Percentiles rank a stretch among this genome's conserved stretches.
phyloP scores from a whole-genome alignment of 1,284 basidiomycete genomes.

The Ceratobasidium sp. region DNA sequence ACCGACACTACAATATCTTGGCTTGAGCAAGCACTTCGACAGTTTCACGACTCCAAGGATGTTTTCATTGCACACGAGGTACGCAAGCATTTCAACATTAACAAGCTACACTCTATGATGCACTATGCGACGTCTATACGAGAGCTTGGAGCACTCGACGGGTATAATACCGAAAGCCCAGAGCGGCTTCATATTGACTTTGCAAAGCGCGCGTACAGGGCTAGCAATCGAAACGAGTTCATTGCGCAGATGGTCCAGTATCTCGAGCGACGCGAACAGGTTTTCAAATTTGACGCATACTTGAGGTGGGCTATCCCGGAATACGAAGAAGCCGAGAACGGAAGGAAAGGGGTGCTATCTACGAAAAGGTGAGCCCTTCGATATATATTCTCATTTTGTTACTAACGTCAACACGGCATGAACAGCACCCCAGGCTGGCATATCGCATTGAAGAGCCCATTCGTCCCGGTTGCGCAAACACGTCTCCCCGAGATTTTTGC shows the following conservation, averaged over 20 bases:
- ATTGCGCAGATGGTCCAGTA: constrained; percentile 35
- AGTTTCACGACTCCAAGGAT: constrained; percentile 49
- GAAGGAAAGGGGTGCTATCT: too few relatives aligned
- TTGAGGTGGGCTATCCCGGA: constrained; percentile 11
- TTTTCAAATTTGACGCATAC: neutral
- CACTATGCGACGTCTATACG: constrained; percentile 29
- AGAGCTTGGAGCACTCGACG: constrained; percentile 30
- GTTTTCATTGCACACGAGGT: constrained; percentile 47
- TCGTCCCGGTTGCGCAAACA: too few relatives aligned
- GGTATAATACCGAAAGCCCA: constrained; percentile 38
- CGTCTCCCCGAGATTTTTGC: too few relatives aligned
- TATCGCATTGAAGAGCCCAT: too few relatives aligned
- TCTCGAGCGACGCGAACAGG: neutral
- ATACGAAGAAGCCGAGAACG: too few relatives aligned
- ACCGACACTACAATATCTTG: constrained; percentile 53
- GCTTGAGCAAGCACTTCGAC: constrained; percentile 46
- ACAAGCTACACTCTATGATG: constrained; percentile 32
- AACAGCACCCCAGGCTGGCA: too few relatives aligned
- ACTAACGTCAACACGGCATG: too few relatives aligned
- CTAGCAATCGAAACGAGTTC: constrained; percentile 20
- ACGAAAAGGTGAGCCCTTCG: too few relatives aligned
- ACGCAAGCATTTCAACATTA: neutral
- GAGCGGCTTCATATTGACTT: constrained; percentile 38
- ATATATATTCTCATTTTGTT: too few relatives aligned
- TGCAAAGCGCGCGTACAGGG: constrained; percentile 35